Evolutionary conservation across 1,284 basidiomycete genomes (phyloP).

Genomic region (Boletus albobrunnescens): DNA sequence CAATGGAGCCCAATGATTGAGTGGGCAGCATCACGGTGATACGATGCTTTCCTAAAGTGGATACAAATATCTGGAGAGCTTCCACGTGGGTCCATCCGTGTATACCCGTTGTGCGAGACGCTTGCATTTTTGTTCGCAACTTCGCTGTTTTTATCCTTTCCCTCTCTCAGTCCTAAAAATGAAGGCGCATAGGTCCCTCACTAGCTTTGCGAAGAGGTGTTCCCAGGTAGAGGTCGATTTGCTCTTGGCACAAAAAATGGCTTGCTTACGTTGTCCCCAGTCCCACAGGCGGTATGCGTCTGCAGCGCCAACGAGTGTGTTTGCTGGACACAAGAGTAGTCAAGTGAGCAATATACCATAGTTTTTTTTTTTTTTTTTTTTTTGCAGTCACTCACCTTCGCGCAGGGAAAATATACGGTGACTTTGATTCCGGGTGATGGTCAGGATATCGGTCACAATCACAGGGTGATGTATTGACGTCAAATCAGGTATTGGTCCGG

Average conservation of each 20-base stretch:
- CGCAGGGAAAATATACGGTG: constrained; percentile 91
- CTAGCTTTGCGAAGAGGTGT: constrained; percentile 47
- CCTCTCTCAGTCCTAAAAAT: constrained; percentile 35
- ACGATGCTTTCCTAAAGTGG: constrained; percentile 15
- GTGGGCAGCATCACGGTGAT: no score
- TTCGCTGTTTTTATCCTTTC: constrained; percentile 1
- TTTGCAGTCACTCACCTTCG: constrained; percentile 4
- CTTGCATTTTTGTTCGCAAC: constrained; percentile 7
- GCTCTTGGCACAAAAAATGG: constrained; percentile 9
- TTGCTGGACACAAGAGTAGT: constrained; percentile 82
- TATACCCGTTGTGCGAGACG: constrained; percentile 15
- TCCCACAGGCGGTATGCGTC: constrained; percentile 63
- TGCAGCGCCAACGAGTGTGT: constrained; percentile 77
- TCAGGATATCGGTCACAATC: constrained; percentile 40
- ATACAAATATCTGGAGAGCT: background rate
- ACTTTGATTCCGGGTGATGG: constrained; percentile 92
- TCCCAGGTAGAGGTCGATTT: constrained; percentile 39
- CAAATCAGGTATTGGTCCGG: constrained; percentile 87
- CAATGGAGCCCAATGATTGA: no score
- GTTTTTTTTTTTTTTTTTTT: no score
- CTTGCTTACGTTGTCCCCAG: constrained; percentile 35
- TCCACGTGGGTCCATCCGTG: constrained; percentile 25
- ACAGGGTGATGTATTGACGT: constrained; percentile 18
- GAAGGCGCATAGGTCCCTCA: constrained; percentile 55
- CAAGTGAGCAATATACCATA: constrained; percentile 54